A percentile compares a stretch with the other conserved stretches of the same genome.
phyloP scores from a whole-genome alignment of 2,329 filamentous ascomycete genomes.

The Neonectria neomacrospora region DNA sequence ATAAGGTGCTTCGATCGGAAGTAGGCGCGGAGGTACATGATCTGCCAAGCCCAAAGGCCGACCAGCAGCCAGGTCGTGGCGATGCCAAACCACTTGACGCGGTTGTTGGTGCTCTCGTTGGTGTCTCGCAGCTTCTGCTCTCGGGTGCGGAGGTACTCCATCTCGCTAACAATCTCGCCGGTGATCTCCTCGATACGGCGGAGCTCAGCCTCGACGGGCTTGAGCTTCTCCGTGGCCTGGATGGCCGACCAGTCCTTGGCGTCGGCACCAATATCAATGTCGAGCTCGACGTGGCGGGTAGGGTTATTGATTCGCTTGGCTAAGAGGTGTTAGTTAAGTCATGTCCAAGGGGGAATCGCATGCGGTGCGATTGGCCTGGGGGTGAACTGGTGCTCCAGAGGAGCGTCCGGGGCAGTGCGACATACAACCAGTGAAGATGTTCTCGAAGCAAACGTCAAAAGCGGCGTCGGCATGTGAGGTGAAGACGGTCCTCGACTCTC shows the following conservation, averaged over 20 bases:
- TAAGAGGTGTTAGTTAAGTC: constrained; percentile 30
- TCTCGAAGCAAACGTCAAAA: constrained; percentile 98
- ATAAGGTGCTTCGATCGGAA: constrained; percentile 73
- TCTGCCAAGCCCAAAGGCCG: constrained; percentile 93
- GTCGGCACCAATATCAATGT: constrained; percentile 95
- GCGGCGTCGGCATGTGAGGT: constrained; percentile 91
- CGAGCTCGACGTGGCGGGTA: constrained; percentile 84
- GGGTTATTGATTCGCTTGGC: constrained; percentile 50
- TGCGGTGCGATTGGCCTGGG: constrained; percentile 13
- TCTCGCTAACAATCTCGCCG: constrained; percentile 87
- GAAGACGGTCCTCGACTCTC: constrained; percentile 93
- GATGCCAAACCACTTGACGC: constrained; percentile 98
- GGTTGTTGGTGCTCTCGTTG: constrained; percentile 98
- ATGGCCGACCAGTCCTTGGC: constrained; percentile 98
- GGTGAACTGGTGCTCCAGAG: constrained; percentile 10
- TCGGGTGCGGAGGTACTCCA: constrained; percentile 91
- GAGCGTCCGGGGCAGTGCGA: constrained; percentile 35
- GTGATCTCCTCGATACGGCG: constrained; percentile 92
- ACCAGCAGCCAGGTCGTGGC: constrained; percentile 92
- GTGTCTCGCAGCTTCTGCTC: constrained; percentile 98
- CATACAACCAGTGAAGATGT: constrained; percentile 77
- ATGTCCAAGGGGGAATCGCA: constrained; percentile 7
- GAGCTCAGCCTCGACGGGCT: constrained; percentile 95
- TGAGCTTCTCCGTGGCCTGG: constrained; percentile 95
- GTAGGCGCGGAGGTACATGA: constrained; percentile 96